These are phyloP conservation scores for Arabis hirsuta DNA, from an alignment of 345 rosid genomes.

Conservation along the genomic window DNA sequence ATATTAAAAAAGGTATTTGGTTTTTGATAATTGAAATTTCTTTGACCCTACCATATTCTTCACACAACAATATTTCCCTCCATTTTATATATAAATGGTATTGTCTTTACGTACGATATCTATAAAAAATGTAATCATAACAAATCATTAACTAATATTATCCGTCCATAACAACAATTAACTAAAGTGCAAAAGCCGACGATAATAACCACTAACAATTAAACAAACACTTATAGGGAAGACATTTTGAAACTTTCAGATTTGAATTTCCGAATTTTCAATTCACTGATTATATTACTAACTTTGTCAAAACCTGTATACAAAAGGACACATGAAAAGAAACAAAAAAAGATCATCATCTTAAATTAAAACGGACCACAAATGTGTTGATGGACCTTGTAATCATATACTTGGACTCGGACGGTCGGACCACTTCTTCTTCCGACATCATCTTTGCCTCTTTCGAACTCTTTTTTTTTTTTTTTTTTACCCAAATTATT, in stretches of 20 bases:
- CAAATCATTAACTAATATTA: constrained; percentile 27
- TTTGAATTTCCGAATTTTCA: constrained; percentile 21
- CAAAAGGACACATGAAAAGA: constrained; percentile 22
- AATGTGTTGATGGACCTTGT: constrained; percentile 20
- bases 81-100: constrained; percentile 5
- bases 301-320: constrained; percentile 3
- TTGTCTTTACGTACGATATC: background rate
- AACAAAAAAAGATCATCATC: constrained; percentile 28
- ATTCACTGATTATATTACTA: background rate
- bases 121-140: constrained; percentile 29
- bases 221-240: constrained; percentile 12
- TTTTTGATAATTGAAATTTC: constrained; percentile 1
- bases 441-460: background rate
- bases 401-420: constrained; percentile 26
- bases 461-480: background rate
- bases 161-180: constrained; percentile 23
- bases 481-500: background rate
- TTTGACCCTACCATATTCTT: constrained; percentile 28
- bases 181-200: constrained; percentile 34
- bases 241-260: constrained; percentile 26
- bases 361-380: constrained; percentile 38
- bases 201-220: constrained; percentile 34
- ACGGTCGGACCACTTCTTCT: constrained; percentile 18
- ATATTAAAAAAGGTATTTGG: background rate
- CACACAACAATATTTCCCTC: constrained; percentile 29